Evolutionary conservation across 1,284 basidiomycete genomes (phyloP), one percentile per base, ranked within the genome.

Genomic region (Afroboletus lepidellus): DNA sequence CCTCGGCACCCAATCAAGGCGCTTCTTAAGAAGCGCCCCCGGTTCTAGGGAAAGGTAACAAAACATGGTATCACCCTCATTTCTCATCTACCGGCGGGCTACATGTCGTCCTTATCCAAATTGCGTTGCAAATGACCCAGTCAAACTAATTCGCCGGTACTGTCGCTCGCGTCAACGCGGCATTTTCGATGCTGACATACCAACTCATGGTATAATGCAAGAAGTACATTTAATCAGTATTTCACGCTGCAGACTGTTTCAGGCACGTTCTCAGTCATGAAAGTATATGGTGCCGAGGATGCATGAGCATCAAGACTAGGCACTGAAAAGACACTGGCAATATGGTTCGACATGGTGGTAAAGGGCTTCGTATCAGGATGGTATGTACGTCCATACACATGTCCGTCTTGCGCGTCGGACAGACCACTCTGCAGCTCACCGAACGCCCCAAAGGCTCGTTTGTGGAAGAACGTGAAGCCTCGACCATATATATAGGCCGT

Each of bases 141-240:
- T 81, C 83, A 58, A 90, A 88, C 62, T 87, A 91, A 61, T 68
- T 82, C 5, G 85, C 87, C 3, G 87, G 85, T 57, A 77, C 86
- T 16, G 87, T 94, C 29, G 81, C 90, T 7, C 81, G 87, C 44
- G 85, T 94, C 73, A 94, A 93, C 69, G 85, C 87, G 18, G 79
- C 83, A 13, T 93, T 89, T 74, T 88, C 86, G 20, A 87, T 85
- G 1, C 74, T 94, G 53, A 92, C 90, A 0, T 94, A 93, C 66
- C 90, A 92, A 66, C 92, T 92, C 5, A 81, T 94, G 45, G 87
- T 94, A n/a, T 93, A 64, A 92, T 88, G 0, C 87, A 90, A 60
- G 92, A 94, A 61, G 75, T 94, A 93, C 88, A 3, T 94, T 94
- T 67, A 83, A 78, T 57, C 91, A 94, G 65, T 94, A 94, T 66